A percentile compares a stretch with the other conserved stretches of the same genome.
Conservation (phyloP, 1,284 basidiomycete species). For the Marasmius tenuissimus region DNA sequence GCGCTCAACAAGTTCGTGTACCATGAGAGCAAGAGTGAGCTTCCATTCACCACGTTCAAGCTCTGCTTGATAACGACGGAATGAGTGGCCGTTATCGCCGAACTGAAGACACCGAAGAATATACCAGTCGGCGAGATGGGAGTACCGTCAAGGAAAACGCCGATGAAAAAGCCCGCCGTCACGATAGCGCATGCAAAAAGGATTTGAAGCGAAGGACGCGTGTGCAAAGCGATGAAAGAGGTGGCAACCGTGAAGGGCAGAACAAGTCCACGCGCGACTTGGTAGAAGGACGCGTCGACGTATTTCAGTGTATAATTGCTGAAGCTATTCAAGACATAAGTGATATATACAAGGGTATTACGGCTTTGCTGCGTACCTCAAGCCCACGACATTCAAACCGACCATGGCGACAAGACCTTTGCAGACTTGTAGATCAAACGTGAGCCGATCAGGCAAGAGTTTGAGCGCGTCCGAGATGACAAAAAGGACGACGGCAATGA, state of each 20-base stretch:
- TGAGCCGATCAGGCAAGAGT: constrained; percentile 59
- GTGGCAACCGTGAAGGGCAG: constrained; percentile 85
- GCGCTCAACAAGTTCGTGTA: constrained; percentile 81
- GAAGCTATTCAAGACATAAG: constrained; percentile 47
- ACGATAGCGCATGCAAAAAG: constrained; percentile 73
- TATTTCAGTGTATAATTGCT: constrained; percentile 91
- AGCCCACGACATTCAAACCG: constrained; percentile 71
- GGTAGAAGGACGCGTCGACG: constrained; percentile 91
- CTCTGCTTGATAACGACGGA: constrained; percentile 86
- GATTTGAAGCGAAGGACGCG: constrained; percentile 72
- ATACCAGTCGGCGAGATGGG: constrained; percentile 64
- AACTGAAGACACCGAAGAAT: constrained; percentile 74
- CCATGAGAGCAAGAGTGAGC: constrained; percentile 79
- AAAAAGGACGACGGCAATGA: constrained; percentile 79
- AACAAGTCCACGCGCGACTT: constrained; percentile 84
- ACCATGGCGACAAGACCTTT: constrained; percentile 77
- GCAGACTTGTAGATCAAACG: constrained; percentile 58
- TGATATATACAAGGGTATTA: background rate
- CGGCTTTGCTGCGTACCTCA: constrained; percentile 51
- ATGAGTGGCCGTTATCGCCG: constrained; percentile 77
- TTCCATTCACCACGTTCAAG: constrained; percentile 73
- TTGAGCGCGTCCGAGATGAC: constrained; percentile 60
- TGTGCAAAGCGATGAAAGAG: constrained; percentile 69
- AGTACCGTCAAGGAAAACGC: constrained; percentile 77
- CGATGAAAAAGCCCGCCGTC: constrained; percentile 82